A percentile compares a stretch with the other conserved stretches of the same genome.
Evolutionary conservation across 208 protist genomes (phyloP).

Genomic region (Angomonas deanei): DNA sequence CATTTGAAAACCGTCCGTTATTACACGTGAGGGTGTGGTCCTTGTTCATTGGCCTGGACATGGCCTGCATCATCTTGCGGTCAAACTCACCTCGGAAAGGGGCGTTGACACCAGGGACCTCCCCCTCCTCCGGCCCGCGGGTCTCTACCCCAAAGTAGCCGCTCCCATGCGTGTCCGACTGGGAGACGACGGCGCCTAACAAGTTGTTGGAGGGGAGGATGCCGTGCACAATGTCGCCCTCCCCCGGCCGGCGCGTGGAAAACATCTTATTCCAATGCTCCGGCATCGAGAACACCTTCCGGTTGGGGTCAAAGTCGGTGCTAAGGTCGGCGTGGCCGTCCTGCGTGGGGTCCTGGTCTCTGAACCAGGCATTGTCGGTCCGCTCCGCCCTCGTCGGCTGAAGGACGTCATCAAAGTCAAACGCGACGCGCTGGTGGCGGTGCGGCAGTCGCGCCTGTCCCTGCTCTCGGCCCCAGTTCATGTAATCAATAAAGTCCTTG

Average conservation of each 20-base stretch:
- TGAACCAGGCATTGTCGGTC: constrained; percentile 44
- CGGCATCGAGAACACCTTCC: constrained; percentile 76
- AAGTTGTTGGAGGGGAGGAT: constrained; percentile 65
- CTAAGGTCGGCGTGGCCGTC: constrained; percentile 52
- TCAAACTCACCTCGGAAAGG: constrained; percentile 84
- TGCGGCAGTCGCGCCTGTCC: constrained; percentile 85
- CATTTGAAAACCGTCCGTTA: constrained; percentile 84
- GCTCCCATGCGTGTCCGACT: constrained; percentile 61
- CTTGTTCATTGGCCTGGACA: constrained; percentile 73
- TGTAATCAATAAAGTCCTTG: constrained; percentile 90
- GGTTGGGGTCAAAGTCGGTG: constrained; percentile 69
- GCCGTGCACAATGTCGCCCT: constrained; percentile 71
- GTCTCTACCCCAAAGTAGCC: constrained; percentile 68
- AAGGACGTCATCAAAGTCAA: constrained; percentile 85
- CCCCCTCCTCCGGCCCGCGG: constrained; percentile 54
- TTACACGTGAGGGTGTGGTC: constrained; percentile 74
- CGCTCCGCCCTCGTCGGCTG: constrained; percentile 53
- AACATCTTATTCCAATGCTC: constrained; percentile 91
- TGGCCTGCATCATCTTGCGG: constrained; percentile 87
- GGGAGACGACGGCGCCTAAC: constrained; percentile 63
- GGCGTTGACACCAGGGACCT: constrained; percentile 79
- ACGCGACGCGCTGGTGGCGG: constrained; percentile 86
- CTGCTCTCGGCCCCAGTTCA: constrained; percentile 89
- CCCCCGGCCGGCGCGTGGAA: constrained; percentile 75
- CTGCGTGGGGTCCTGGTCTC: constrained; percentile 60